These are phyloP conservation scores for Tolypocladium endophyticum DNA, from an alignment of 2,329 filamentous ascomycete genomes.

Conservation along the genomic window DNA sequence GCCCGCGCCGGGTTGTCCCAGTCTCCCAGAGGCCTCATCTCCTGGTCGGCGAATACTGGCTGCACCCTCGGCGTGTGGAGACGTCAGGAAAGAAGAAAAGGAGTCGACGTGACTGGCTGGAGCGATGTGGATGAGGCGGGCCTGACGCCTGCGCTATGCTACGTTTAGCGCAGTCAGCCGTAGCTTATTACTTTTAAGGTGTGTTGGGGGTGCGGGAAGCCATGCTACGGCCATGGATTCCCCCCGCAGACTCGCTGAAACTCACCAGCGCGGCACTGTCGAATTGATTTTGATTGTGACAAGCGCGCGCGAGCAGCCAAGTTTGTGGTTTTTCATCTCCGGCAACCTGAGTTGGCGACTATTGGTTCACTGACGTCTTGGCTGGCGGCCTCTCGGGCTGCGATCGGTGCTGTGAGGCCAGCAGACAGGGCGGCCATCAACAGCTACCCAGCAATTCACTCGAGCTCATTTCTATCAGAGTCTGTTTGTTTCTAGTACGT, in stretches of 20 bases:
- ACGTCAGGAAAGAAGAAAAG: not conserved
- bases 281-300: not conserved
- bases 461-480: not conserved
- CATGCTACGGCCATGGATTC: not conserved
- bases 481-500: not conserved
- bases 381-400: not conserved
- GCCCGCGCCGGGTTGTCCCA: too few relatives aligned
- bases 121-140: not conserved
- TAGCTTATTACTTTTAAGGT: not conserved
- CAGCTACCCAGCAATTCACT: not conserved
- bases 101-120: not conserved
- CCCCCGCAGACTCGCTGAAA: not conserved
- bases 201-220: not conserved
- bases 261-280: not conserved
- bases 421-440: not conserved
- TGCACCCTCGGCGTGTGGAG: not conserved
- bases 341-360: not conserved
- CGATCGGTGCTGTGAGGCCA: not conserved
- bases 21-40: not conserved
- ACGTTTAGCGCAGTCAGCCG: not conserved
- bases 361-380: not conserved
- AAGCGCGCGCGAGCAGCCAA: not conserved
- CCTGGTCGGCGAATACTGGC: not conserved
- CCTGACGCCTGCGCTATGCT: not conserved
- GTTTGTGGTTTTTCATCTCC: not conserved